Percentiles rank a stretch among this genome's conserved stretches.
Conservation (phyloP, 192 early-diverging fungal genomes). For the Neocallimastix lanati region DNA sequence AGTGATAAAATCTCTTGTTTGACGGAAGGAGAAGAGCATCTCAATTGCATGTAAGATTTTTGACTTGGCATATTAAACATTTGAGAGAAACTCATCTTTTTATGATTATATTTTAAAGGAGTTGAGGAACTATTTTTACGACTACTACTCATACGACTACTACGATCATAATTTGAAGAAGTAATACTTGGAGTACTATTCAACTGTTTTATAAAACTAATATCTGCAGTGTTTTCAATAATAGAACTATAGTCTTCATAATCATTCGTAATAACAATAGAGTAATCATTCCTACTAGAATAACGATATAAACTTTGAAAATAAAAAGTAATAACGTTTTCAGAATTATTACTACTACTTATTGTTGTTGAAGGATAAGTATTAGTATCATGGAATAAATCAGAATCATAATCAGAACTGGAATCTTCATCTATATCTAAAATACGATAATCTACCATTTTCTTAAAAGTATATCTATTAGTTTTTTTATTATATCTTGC, state of each 20-base stretch:
- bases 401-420: background rate
- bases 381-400: background rate
- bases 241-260: background rate
- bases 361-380: background rate
- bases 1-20: too few species aligned
- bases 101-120: too few species aligned
- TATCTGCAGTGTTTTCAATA: background rate
- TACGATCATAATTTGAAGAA: background rate
- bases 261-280: background rate
- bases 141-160: too few species aligned
- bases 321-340: background rate
- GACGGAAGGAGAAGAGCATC: too few species aligned
- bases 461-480: background rate
- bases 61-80: too few species aligned
- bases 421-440: background rate
- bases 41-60: too few species aligned
- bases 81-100: too few species aligned
- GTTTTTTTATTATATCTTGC: background rate
- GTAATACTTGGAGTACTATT: background rate
- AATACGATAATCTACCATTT: background rate
- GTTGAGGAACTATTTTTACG: too few species aligned
- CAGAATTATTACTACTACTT: background rate
- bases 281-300: background rate
- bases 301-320: background rate
- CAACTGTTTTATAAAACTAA: background rate